Evolutionary conservation across 2,329 filamentous ascomycete genomes (phyloP).

Genomic region (Colletotrichum sp.): DNA sequence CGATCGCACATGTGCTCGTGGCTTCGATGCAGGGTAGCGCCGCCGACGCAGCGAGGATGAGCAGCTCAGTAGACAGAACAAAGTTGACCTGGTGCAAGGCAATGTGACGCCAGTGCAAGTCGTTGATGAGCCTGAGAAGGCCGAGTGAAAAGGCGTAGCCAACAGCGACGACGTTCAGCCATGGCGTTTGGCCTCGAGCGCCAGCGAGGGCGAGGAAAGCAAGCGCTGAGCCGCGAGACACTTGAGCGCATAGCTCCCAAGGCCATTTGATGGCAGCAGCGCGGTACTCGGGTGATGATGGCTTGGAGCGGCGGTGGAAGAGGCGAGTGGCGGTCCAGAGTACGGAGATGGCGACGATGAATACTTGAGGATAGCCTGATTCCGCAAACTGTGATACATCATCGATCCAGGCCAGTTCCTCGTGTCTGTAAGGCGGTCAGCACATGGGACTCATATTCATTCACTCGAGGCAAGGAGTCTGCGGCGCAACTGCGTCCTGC

Average conservation of each 20-base stretch:
- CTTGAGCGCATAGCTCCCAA: conserved; percentile 49
- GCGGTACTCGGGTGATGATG: conserved; percentile 31
- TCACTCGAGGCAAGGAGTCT: neutral
- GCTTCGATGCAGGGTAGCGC: conserved; percentile 50
- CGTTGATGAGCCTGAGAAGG: conserved; percentile 43
- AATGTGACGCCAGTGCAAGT: conserved; percentile 49
- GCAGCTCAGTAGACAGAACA: conserved; percentile 40
- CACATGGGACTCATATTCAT: neutral
- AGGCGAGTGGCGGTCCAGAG: conserved; percentile 38
- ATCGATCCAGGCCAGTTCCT: conserved; percentile 39
- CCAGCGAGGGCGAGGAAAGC: conserved; percentile 43
- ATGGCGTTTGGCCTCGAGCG: conserved; percentile 34
- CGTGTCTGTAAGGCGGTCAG: conserved; percentile 5
- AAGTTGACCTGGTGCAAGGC: conserved; percentile 56
- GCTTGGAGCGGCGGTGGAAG: conserved; percentile 33
- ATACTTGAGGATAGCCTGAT: conserved; percentile 44
- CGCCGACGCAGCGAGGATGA: conserved; percentile 39
- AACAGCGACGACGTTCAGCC: conserved; percentile 39
- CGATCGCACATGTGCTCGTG: conserved; percentile 31
- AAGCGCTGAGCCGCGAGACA: conserved; percentile 41
- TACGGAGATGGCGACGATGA: conserved; percentile 40
- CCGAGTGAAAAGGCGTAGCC: conserved; percentile 50
- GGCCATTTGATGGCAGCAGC: conserved; percentile 43
- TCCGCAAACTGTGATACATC: conserved; percentile 41
- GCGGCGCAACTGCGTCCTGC: neutral